Conservation (phyloP, 805 yeast genomes). For the Kuraishia molischiana region DNA sequence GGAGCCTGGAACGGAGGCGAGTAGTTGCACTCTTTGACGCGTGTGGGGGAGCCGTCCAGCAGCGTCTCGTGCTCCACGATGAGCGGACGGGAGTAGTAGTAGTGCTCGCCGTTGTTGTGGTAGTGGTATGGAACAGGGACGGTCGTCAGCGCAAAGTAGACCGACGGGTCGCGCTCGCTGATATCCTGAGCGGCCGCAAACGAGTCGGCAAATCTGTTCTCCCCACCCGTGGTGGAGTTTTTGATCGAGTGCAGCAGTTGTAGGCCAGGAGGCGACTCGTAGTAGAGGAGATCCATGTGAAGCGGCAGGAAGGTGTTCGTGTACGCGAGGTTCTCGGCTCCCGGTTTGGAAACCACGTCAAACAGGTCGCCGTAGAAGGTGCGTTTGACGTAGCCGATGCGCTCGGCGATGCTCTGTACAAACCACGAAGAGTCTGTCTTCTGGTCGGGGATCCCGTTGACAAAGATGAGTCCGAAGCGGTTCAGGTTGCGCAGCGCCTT, state of each 20-base stretch:
- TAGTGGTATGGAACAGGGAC: slow-evolving; percentile 68
- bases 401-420: slow-evolving; percentile 27
- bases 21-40: slow-evolving; percentile 52
- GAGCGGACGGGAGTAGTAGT: slow-evolving; percentile 52
- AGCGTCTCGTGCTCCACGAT: slow-evolving; percentile 42
- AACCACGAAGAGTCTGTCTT: slow-evolving; percentile 17
- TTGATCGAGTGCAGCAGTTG: slow-evolving; percentile 56
- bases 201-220: slow-evolving; percentile 60
- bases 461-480: slow-evolving; percentile 44
- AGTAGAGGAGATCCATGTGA: slow-evolving; percentile 70
- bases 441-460: slow-evolving; percentile 42
- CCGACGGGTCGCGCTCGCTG: slow-evolving; percentile 45
- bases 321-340: slow-evolving; percentile 62
- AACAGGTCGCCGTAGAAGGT: slow-evolving; percentile 68
- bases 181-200: slow-evolving; percentile 53
- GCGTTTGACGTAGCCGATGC: slow-evolving; percentile 58
- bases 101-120: slow-evolving; percentile 49
- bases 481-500: slow-evolving; percentile 36
- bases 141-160: slow-evolving; percentile 48
- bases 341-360: slow-evolving; percentile 45
- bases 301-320: slow-evolving; percentile 56
- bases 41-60: slow-evolving; percentile 11
- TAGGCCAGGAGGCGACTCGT: slow-evolving; percentile 76
- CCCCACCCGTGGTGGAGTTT: slow-evolving; percentile 54
- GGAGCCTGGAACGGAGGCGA: slow-evolving; percentile 85